Percentiles rank a stretch among this genome's conserved stretches.
Evolutionary conservation across 1,284 basidiomycete species (phyloP).

Genomic region (Ganoderma multipileum): DNA sequence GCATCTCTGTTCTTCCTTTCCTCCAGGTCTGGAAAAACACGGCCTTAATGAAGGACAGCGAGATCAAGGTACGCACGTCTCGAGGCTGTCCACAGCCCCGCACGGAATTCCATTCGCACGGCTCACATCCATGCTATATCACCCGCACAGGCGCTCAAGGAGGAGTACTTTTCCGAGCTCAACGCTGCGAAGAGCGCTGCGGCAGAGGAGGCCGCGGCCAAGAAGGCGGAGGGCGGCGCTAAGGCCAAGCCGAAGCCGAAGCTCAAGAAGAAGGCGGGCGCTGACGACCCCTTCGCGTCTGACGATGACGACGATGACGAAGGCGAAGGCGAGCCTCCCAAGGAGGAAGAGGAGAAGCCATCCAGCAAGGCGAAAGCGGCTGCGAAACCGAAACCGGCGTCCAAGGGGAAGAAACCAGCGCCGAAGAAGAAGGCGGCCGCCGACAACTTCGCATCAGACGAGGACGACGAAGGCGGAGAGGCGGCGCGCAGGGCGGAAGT

Average conservation of each 20-base stretch:
- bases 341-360: constrained; percentile 34
- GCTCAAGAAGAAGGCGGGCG: constrained; percentile 49
- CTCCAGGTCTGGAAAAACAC: constrained; percentile 70
- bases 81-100: background rate
- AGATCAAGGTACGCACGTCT: constrained; percentile 58
- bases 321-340: constrained; percentile 38
- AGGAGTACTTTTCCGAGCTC: constrained; percentile 58
- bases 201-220: constrained; percentile 34
- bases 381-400: constrained; percentile 36
- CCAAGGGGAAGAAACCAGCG: constrained; percentile 27
- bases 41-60: constrained; percentile 60
- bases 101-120: background rate
- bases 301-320: constrained; percentile 51
- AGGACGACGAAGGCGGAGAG: constrained; percentile 32
- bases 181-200: constrained; percentile 37
- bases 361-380: constrained; percentile 31
- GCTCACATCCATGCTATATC: background rate
- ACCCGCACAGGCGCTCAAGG: constrained; percentile 58
- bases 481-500: constrained; percentile 26
- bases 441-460: constrained; percentile 32
- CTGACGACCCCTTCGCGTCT: constrained; percentile 55
- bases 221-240: constrained; percentile 23
- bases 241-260: constrained; percentile 51
- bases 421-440: constrained; percentile 24
- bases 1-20: constrained; percentile 2